Evolutionary conservation across 768 basidiomycete genomes (phyloP), one percentile per base, ranked within the genome.

Genomic region (Psilocybe azurescens): DNA sequence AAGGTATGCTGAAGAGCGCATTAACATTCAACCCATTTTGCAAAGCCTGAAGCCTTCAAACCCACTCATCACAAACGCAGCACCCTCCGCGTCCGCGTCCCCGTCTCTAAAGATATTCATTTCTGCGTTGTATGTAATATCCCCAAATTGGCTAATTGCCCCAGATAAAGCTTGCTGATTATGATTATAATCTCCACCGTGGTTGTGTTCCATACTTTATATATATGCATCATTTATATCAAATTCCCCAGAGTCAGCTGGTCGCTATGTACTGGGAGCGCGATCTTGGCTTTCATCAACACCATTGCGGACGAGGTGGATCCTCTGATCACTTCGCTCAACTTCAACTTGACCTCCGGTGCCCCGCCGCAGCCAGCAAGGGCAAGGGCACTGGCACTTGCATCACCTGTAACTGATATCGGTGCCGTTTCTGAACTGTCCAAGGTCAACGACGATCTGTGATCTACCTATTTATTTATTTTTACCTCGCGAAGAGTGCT

Each of bases 291-390:
- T 2, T 56, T 56, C 39, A 41, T 46, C 44, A 46, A 56, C 24
- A 46, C 55, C 55, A 46, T 56, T 16, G 18, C 55, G 44, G 28
- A 55, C 3, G 18, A 36, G 20, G 53, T 56, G 24, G 55, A 56
- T 32, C 41, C 55, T 14, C 39, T 56, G 8, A 56, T 47, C 41
- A 46, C 16, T 10, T 46, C 55, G 10, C 55, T 47, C 55, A n/a
- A 33, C 24, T 49, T 10, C 44, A 28, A 16, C 11, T 7, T 41
- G 32, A 14, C 56, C 29, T 16, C 48, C 13, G 57, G 48, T 3
- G 18, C 32, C 30, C n/a, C 30, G 9, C 46, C 47, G n/a, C 28
- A 49, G 8, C n/a, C n/a, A n/a, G n/a, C n/a, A n/a, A n/a, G n/a
- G n/a, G n/a, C n/a, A n/a, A n/a, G 24, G 24, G 20, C 54, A 1